phyloP scores from a whole-genome alignment of 345 rosid species.

The Boechera retrofracta region DNA sequence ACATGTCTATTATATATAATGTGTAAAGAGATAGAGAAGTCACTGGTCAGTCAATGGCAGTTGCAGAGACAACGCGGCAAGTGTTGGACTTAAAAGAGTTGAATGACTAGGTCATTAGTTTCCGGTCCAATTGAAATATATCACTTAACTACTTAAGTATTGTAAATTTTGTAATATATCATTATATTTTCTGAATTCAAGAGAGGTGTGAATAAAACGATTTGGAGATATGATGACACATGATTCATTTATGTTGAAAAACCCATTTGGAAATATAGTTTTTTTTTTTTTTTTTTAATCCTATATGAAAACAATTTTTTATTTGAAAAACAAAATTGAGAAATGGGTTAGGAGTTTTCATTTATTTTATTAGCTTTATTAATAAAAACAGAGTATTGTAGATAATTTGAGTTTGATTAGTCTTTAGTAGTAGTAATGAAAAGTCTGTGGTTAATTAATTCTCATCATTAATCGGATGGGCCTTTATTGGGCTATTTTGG shows the following conservation, averaged over 20 bases:
- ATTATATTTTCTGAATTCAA: background rate
- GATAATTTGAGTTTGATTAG: too few relatives aligned
- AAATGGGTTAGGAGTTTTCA: too few relatives aligned
- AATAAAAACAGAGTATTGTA: too few relatives aligned
- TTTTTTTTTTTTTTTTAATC: too few relatives aligned
- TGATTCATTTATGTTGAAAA: background rate
- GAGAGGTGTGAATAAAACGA: background rate
- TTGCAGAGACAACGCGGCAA: constrained; percentile 31
- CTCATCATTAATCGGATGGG: background rate
- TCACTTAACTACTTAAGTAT: background rate
- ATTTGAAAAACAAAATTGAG: too few relatives aligned
- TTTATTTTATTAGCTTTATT: too few relatives aligned
- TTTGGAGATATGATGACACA: background rate
- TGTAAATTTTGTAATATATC: background rate
- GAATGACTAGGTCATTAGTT: constrained; percentile 17
- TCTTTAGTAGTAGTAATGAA: background rate
- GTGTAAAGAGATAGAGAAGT: background rate
- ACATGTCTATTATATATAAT: constrained; percentile 1
- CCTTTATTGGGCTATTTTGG: constrained; percentile 17
- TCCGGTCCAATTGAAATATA: constrained; percentile 22
- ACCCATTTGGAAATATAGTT: too few relatives aligned
- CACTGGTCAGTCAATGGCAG: constrained; percentile 28
- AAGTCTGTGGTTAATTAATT: background rate
- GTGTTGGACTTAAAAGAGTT: constrained; percentile 28
- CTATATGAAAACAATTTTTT: too few relatives aligned